phyloP scores from a whole-genome alignment of 148 eudicot genomes.

The Linanthus parryae region DNA sequence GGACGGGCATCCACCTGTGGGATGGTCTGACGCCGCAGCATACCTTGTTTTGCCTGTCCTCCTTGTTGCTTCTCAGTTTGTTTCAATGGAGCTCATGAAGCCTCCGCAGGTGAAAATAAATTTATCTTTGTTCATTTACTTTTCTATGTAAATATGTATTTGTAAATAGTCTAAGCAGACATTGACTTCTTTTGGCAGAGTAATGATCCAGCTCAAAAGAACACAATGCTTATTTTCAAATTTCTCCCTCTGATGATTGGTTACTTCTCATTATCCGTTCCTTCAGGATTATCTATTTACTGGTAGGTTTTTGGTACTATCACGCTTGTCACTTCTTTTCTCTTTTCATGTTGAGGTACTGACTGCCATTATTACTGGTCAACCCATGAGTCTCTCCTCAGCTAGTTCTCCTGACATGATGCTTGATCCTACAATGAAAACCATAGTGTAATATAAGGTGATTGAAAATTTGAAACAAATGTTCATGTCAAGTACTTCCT shows the following conservation, averaged over 20 bases:
- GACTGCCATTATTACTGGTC: too few species aligned
- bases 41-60: conserved; percentile 97
- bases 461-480: too few species aligned
- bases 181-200: conserved; percentile 52
- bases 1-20: conserved; percentile 99
- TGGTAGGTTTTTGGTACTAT: conserved; percentile 65
- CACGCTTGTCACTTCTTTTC: too few species aligned
- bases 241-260: conserved; percentile 99
- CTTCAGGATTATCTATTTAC: conserved; percentile 94
- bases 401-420: too few species aligned
- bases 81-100: conserved; percentile 98
- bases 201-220: conserved; percentile 93
- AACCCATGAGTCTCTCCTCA: too few species aligned
- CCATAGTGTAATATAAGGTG: too few species aligned
- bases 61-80: conserved; percentile 81
- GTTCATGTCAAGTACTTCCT: too few species aligned
- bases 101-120: conserved; percentile 72
- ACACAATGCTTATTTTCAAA: conserved; percentile 82
- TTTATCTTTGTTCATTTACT: conserved; percentile 2
- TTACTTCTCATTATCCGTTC: conserved; percentile 93
- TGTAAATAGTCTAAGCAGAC: conserved; percentile 18
- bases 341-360: too few species aligned
- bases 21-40: conserved; percentile 89
- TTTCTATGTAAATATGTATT: conserved; percentile 8
- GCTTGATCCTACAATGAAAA: too few species aligned